Evolutionary conservation across 352 stramenopile species (phyloP), one percentile per base, ranked within the genome.

Genomic region (Aphanomyces cochlioides): DNA sequence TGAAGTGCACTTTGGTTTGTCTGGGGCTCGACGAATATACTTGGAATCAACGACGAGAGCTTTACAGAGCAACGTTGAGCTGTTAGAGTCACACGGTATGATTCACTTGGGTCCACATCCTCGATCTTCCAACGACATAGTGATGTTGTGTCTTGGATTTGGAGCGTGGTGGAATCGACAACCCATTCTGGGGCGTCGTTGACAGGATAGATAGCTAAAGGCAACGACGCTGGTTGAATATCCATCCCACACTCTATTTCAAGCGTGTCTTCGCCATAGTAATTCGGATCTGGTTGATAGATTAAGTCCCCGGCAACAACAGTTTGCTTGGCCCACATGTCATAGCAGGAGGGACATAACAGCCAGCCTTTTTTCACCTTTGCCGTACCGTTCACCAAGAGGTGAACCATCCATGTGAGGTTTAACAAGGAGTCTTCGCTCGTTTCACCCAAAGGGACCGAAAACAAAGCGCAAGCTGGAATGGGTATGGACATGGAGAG

Each of bases 181-280:
- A 41, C 8, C 43, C 21, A 38, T 8, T 38, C 37, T 3, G 60
- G 39, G 19, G 43, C 10, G 19, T 58, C 38, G 41, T 21, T 50
- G 28, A 50, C 60, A 7, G 60, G 5, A 19, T 39, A 5, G 5
- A 37, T 15, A 34, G 56, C 21, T 13, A 64, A 10, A 8, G 21
- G 56, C 15, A 64, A 17, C 19, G 28, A 21, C 7, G 28, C n/a
- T 38, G 5, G 50, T 15, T n/a, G n/a, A 19, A 34, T 17, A 37
- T 21, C 56, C 7, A 19, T 36, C 37, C 12, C 7, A 56, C 19
- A 37, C 1, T 1, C 7, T n/a, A 67, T 47, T 10, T 10, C 8
- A 21, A 67, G 12, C 34, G 5, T 17, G 37, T 67, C 60, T 17
- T 56, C 57, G 19, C 57, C 57, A 66, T 50, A 28, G 41, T 56